Evolutionary conservation across 2,329 filamentous ascomycete species (phyloP), one percentile per base, ranked within the genome.

Genomic region (Alternaria novae-zelandiae): DNA sequence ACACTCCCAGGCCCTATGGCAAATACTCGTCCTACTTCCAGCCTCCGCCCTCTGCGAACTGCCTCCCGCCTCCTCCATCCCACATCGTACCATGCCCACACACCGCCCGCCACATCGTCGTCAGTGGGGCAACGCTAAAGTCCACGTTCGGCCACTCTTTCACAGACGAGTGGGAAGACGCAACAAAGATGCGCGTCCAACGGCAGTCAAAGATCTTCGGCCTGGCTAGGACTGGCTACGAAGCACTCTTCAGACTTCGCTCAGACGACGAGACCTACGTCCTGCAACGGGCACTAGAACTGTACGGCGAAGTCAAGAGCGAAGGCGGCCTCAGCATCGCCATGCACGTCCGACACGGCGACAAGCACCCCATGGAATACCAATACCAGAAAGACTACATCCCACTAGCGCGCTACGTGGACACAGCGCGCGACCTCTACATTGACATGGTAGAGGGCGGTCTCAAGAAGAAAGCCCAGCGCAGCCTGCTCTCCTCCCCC

Each of bases 51-150:
- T 70, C 84, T 3, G 89, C 90, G 2, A 79, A 82, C 23, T 96
- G 93, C 77, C 85, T 86, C 8, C 88, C 90, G 17, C 92, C 93
- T 12, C 90, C 91, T n/a, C 83, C 86, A 25, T 88, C 91, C 59
- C 88, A 94, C 70, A 91, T 93, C 78, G 82, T 96, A 0, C 93
- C 94, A 1, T 97, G 92, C 74, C 93, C 93, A 2, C 89, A 89
- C 58, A 88, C 88, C 61, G 91, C 92, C 6, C 87, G 86, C 13
- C 93, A 97, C 78, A 82, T 97, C 4, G 83, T 94, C 4, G 87
- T 94, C 11, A 92, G 92, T 0, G 85, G 88, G 7, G 87, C 90
- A 6, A 96, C 92, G 0, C 85, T 88, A 2, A 79, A 80, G 7
- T 88, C 88, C 66, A 85, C 88, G 0, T 91, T 95, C 69, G 90